Base-by-base conservation (phyloP, 768 basidiomycete genomes). In the Boletus coccyginus region DNA sequence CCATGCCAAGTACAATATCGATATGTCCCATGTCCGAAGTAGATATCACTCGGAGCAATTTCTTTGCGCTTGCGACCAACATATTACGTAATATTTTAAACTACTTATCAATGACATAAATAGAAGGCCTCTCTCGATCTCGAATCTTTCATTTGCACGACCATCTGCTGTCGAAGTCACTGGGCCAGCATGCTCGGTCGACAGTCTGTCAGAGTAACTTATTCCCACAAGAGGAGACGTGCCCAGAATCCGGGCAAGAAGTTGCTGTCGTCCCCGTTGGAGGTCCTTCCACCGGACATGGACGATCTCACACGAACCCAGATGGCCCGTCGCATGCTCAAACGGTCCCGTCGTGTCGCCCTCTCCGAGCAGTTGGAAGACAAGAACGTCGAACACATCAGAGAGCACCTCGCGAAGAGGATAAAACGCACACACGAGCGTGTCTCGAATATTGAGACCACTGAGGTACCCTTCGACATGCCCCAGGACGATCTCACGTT, bases 301-400 rank as follows among this genome's bases (percentile, higher is more conserved):
- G 66, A 73, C 31, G 72, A 75, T 57, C 60, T 79, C 19, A 67
- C 77, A 5, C 65, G 70, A 31, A 56, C 69, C 8, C 76, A 79
- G 67, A 77, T 80, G 71, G 69, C 74, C 27, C 73, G 63, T 19
- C 73, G 79, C 29, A 78, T 79, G 73, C 75, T 78, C 60, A 81
- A 81, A 61, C 72, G 80, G 16, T 76, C 78, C 12, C 77, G 79
- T 55, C 72, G 73, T n/a, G 68, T 66, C 14, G 60, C 66, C 12
- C 62, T 66, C 43, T 56, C 62, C 16, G 67, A 62, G 19, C 59
- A 63, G 47, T 29, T 46, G 12, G 61, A 59, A 19, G 70, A 68
- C 41, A 56, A 46, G 47, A 64, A 70, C 43, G 39, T 58, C 27
- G 62, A 62, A 14, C 55, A 50, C 7, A 31, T 55, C 27, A 48